phyloP scores from a whole-genome alignment of 2,329 filamentous ascomycete species.

The Apiospora marii region DNA sequence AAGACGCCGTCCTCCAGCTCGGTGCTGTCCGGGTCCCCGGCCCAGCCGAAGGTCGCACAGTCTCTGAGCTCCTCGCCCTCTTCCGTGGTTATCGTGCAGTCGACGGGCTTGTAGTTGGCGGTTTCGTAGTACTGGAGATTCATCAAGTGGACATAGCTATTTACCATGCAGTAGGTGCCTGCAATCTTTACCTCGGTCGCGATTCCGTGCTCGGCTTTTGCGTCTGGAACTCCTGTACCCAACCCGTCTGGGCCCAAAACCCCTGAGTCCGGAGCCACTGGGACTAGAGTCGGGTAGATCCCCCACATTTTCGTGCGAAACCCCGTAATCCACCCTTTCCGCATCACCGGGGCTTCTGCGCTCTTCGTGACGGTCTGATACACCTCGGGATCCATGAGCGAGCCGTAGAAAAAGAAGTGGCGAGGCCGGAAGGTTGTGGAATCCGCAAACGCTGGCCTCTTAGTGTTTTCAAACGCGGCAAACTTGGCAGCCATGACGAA shows the following conservation, averaged over 20 bases:
- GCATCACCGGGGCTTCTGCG: neutral
- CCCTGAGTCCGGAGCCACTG: too few species aligned
- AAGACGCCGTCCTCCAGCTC: constrained; percentile 8
- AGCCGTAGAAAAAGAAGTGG: constrained; percentile 1
- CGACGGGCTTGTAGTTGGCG: neutral
- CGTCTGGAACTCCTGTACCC: too few species aligned
- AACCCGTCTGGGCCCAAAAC: too few species aligned
- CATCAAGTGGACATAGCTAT: neutral
- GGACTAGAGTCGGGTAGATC: neutral
- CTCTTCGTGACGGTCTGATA: neutral
- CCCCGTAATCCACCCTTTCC: neutral
- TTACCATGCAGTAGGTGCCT: neutral
- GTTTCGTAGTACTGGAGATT: neutral
- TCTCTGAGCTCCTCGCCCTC: neutral
- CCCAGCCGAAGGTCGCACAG: neutral
- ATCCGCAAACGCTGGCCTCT: neutral
- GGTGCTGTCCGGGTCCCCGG: neutral
- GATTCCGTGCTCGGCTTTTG: neutral
- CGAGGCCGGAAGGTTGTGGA: neutral
- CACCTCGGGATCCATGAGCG: constrained; percentile 2
- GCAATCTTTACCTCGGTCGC: neutral
- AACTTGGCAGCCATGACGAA: neutral
- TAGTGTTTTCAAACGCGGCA: neutral
- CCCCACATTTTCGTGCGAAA: constrained; percentile 2
- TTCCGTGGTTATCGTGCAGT: neutral